Conservation (phyloP, 2,329 filamentous ascomycete genomes). For the Aspergillus nomiae region DNA sequence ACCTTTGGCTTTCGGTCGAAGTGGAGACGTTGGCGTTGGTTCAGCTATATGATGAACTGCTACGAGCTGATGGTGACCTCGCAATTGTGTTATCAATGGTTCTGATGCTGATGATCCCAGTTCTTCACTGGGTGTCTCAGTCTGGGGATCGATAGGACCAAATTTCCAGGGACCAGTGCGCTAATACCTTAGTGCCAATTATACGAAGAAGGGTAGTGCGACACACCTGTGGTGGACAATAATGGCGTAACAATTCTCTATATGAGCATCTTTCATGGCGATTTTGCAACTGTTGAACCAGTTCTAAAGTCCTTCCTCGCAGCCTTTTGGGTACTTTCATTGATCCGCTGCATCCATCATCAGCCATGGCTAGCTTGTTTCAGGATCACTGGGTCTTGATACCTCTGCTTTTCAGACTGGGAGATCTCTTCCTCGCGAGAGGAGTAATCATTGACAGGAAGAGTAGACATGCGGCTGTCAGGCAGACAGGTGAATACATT, state of each 20-base stretch:
- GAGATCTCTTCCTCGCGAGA: slow-evolving; percentile 80
- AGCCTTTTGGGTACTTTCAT: slow-evolving; percentile 53
- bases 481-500: slow-evolving; percentile 83
- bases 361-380: slow-evolving; percentile 10
- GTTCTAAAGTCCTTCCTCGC: slow-evolving; percentile 58
- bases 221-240: slow-evolving; percentile 66
- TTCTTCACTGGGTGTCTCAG: neutral
- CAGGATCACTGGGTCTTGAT: neutral
- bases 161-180: slow-evolving; percentile 27
- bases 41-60: neutral
- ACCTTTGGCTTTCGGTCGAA: neutral
- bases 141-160: slow-evolving; percentile 13
- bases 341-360: slow-evolving; percentile 3
- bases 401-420: slow-evolving; percentile 20
- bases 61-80: slow-evolving; percentile 17
- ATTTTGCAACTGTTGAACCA: slow-evolving; percentile 70
- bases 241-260: slow-evolving; percentile 72
- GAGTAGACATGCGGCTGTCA: slow-evolving; percentile 66
- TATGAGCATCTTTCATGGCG: slow-evolving; percentile 78
- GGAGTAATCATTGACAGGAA: slow-evolving; percentile 82
- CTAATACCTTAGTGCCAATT: slow-evolving; percentile 22
- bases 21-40: too few relatives aligned
- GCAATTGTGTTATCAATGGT: slow-evolving; percentile 28
- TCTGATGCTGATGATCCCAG: slow-evolving; percentile 18
- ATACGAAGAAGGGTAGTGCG: slow-evolving; percentile 9